Percentiles rank a stretch among this genome's conserved stretches.
phyloP scores from a whole-genome alignment of 2,329 filamentous ascomycete genomes.

The Colletotrichum godetiae region DNA sequence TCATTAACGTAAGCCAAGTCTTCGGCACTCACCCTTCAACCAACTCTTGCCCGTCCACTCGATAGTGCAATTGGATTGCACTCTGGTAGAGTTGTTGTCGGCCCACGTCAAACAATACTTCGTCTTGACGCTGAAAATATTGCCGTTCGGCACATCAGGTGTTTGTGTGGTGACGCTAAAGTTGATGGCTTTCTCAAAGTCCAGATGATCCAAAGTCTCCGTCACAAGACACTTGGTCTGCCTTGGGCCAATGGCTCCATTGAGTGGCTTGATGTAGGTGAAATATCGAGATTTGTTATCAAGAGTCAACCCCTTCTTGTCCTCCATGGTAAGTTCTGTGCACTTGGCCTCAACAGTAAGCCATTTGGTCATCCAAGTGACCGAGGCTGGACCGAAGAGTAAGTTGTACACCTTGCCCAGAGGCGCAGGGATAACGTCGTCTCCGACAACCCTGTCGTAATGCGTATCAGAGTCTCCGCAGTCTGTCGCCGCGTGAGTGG shows the following conservation, averaged over 20 bases:
- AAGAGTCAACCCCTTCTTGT: slow-evolving; percentile 80
- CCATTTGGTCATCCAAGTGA: slow-evolving; percentile 87
- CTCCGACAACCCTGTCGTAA: slow-evolving; percentile 86
- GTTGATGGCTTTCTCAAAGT: slow-evolving; percentile 87
- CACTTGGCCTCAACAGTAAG: slow-evolving; percentile 90
- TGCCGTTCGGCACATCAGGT: slow-evolving; percentile 94
- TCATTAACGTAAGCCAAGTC: background rate
- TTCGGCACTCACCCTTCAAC: slow-evolving; percentile 80
- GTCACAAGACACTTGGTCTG: slow-evolving; percentile 95
- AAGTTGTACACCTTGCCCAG: slow-evolving; percentile 91
- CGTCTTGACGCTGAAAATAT: slow-evolving; percentile 91
- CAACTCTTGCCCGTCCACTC: slow-evolving; percentile 99
- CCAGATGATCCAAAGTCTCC: slow-evolving; percentile 84
- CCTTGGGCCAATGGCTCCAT: slow-evolving; percentile 85
- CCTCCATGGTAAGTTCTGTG: slow-evolving; percentile 85
- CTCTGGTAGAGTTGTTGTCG: slow-evolving; percentile 83
- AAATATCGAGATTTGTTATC: slow-evolving; percentile 82
- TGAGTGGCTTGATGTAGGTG: slow-evolving; percentile 91
- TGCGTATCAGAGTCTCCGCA: slow-evolving; percentile 84
- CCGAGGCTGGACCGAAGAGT: slow-evolving; percentile 85
- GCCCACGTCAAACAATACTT: slow-evolving; percentile 96
- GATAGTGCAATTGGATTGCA: slow-evolving; percentile 89
- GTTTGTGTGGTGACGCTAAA: slow-evolving; percentile 88
- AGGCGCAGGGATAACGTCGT: slow-evolving; percentile 87
- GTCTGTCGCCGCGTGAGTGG: slow-evolving; percentile 83